A percentile compares a stretch with the other conserved stretches of the same genome.
Evolutionary conservation across 495 filamentous ascomycete genomes (phyloP).

Genomic region (Umbilicaria muhlenbergii): DNA sequence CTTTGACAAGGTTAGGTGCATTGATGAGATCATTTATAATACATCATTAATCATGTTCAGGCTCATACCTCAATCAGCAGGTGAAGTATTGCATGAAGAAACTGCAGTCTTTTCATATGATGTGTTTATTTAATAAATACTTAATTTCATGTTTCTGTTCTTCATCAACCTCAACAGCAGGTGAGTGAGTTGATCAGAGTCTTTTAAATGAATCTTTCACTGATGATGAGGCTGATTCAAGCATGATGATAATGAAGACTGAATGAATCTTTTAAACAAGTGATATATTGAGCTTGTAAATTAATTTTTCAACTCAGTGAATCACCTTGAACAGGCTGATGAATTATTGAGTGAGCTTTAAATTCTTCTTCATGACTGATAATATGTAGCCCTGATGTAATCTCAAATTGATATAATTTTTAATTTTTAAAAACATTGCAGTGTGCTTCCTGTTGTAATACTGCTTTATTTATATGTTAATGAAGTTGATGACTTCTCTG

Average conservation of each 20-base stretch:
- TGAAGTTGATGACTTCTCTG: background rate
- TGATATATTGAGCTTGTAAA: background rate
- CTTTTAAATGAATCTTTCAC: no score
- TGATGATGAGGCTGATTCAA: no score
- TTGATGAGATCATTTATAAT: no score
- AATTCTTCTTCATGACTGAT: no score
- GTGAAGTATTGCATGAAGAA: no score
- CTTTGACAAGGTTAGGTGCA: no score
- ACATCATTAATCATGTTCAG: slow-evolving; percentile 1
- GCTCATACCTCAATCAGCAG: background rate
- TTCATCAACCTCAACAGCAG: no score
- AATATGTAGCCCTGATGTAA: background rate
- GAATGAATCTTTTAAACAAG: slow-evolving; percentile 1
- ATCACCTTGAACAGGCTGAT: no score
- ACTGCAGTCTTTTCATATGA: background rate
- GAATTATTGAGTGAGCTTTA: background rate
- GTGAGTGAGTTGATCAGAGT: no score
- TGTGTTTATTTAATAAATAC: background rate
- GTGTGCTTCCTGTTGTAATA: background rate
- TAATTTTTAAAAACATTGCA: background rate
- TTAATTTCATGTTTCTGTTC: background rate
- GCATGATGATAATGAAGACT: no score
- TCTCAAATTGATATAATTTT: background rate
- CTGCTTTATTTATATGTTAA: background rate
- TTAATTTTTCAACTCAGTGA: background rate